Percentiles rank a stretch among this genome's conserved stretches.
These are phyloP conservation scores for Diplosphaera chodatii DNA, from an alignment of 139 green algal species.

Conservation along the genomic window DNA sequence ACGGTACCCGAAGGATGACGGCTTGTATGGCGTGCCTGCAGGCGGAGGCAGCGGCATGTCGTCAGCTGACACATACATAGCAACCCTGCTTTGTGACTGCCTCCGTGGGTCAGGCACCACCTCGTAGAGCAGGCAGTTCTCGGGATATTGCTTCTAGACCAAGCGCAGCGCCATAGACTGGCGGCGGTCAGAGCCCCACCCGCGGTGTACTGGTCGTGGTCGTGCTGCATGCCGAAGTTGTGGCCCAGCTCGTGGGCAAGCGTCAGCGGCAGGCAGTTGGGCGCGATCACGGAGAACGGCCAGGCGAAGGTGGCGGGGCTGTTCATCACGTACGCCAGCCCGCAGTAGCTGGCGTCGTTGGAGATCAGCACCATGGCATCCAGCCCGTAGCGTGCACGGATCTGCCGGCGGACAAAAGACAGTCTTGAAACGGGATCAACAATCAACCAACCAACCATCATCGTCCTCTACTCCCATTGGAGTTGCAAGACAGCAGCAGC, in stretches of 20 bases:
- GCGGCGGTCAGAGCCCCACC: too few species aligned
- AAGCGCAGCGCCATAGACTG: too few species aligned
- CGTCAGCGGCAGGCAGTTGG: neutral
- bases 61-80: too few species aligned
- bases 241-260: neutral
- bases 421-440: too few species aligned
- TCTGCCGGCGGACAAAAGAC: neutral
- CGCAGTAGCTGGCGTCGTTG: neutral
- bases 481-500: too few species aligned
- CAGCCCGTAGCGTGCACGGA: neutral
- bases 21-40: neutral
- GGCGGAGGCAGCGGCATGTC: too few species aligned
- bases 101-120: too few species aligned
- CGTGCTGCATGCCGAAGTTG: slow-evolving; percentile 1
- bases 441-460: too few species aligned
- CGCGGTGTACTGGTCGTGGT: neutral
- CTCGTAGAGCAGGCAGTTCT: too few species aligned
- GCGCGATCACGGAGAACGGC: neutral
- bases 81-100: too few species aligned
- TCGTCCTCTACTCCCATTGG: too few species aligned
- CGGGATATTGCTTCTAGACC: too few species aligned
- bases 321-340: neutral
- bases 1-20: neutral
- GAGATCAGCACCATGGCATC: neutral
- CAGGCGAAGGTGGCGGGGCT: neutral